Base-by-base conservation (phyloP, 169 alveolate genomes). In the Eimeria falciformis region DNA sequence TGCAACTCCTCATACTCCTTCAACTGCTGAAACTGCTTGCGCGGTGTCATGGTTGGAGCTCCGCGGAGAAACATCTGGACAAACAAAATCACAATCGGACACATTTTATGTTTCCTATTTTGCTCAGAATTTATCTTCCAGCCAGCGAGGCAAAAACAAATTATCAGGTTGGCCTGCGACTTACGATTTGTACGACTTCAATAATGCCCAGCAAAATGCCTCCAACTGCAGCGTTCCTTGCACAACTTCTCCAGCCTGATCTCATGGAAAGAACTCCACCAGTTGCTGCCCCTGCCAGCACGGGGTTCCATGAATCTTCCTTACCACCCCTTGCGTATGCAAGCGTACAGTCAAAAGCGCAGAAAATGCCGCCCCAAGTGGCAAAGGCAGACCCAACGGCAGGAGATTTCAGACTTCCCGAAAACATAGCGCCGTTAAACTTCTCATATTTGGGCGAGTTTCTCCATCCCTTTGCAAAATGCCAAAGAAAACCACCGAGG, bases 291-390 rank as follows among this genome's bases (percentile, higher is more conserved):
- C 99, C 99, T 66, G 99, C 96, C 69, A 96, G 97, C 58, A 98
- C 96, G 23, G 99, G 99, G 89, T 98, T 98, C 98, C 98, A 98
- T 91, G 97, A 98, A 85, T 98, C 99, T 88, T 98, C 99, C 90
- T 96, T 98, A 77, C 97, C 96, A n/a, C 89, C 92, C 79, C 99
- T 95, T 53, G 97, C 69, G 94, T 96, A 96, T 86, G 97, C 98
- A 92, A 98, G 95, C 21, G 98, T 94, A 90, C 99, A 98, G 95
- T 98, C 99, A 90, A 95, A 97, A 40, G 98, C 93, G 78, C 98
- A 96, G 93, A 98, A 98, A 62, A 98, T 96, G 46, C 99, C 99
- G 17, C 99, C 99, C 99, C 99, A 98, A 92, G 98, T 97, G 68
- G 99, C 99, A 92, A 98, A 98, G 89, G 85, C 69, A 25, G 93